Evolutionary conservation across 2,329 filamentous ascomycete genomes (phyloP).

Genomic region (Leptodontidium sp.): DNA sequence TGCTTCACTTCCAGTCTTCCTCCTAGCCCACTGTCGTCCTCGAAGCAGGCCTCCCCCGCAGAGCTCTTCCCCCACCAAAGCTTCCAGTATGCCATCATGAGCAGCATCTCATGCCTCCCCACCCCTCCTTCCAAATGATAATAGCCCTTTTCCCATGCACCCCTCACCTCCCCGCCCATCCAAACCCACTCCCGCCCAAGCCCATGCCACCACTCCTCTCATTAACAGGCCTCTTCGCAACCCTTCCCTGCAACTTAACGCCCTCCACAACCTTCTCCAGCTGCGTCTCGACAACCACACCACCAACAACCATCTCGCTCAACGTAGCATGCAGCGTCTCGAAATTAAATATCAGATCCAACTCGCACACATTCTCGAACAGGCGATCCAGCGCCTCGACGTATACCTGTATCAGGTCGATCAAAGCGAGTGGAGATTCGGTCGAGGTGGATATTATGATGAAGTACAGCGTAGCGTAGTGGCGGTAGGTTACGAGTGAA

Average conservation of each 20-base stretch:
- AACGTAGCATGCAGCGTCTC: slow-evolving; percentile 93
- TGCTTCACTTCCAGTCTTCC: no score
- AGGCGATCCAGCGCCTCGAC: slow-evolving; percentile 93
- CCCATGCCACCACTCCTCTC: slow-evolving; percentile 59
- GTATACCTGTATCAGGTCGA: slow-evolving; percentile 98
- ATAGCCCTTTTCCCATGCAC: not conserved
- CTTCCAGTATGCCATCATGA: not conserved
- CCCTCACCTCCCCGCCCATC: slow-evolving; percentile 46
- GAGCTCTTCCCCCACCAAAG: not conserved
- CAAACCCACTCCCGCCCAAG: slow-evolving; percentile 38
- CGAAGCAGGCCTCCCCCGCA: not conserved
- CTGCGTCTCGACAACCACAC: slow-evolving; percentile 92
- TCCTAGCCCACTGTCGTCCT: not conserved
- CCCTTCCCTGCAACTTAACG: slow-evolving; percentile 78
- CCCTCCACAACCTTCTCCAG: slow-evolving; percentile 88
- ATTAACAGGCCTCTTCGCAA: slow-evolving; percentile 82
- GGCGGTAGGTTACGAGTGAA: slow-evolving; percentile 94
- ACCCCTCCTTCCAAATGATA: not conserved
- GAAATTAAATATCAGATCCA: slow-evolving; percentile 98
- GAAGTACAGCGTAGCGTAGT: slow-evolving; percentile 98
- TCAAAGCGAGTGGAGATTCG: slow-evolving; percentile 91
- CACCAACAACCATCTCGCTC: slow-evolving; percentile 93
- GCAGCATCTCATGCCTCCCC: not conserved
- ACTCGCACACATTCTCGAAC: slow-evolving; percentile 98
- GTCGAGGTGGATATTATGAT: slow-evolving; percentile 97